Evolutionary conservation across 768 basidiomycete species (phyloP).

Genomic region (Mycena olivaceomarginata): DNA sequence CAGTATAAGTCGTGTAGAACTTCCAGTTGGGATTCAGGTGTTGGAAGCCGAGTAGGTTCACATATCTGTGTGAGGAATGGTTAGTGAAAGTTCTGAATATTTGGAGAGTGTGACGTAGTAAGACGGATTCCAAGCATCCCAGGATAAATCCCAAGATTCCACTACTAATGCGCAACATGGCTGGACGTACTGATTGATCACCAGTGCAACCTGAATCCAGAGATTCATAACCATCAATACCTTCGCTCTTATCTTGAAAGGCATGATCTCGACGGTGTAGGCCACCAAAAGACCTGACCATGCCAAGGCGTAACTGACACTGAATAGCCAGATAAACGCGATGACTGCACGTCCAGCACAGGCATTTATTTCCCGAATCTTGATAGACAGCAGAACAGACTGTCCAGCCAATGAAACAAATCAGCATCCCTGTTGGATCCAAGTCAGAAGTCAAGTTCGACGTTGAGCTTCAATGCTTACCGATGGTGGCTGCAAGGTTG

Average conservation of each 20-base stretch:
- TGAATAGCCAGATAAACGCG: background rate
- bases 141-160: too few species aligned
- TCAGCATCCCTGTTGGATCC: background rate
- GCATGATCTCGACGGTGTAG: constrained; percentile 1
- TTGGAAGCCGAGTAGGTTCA: background rate
- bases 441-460: background rate
- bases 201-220: background rate
- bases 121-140: background rate
- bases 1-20: background rate
- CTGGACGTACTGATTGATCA: background rate
- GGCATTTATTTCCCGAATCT: background rate
- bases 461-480: background rate
- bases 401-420: background rate
- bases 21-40: background rate
- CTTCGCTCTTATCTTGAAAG: background rate
- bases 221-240: background rate
- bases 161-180: background rate
- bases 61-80: background rate
- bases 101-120: background rate
- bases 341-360: background rate
- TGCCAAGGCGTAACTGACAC: background rate
- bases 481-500: background rate
- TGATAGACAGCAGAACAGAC: background rate
- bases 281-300: background rate
- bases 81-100: background rate